phyloP scores from a whole-genome alignment of 208 protist genomes.

The Leishmania arabica region DNA sequence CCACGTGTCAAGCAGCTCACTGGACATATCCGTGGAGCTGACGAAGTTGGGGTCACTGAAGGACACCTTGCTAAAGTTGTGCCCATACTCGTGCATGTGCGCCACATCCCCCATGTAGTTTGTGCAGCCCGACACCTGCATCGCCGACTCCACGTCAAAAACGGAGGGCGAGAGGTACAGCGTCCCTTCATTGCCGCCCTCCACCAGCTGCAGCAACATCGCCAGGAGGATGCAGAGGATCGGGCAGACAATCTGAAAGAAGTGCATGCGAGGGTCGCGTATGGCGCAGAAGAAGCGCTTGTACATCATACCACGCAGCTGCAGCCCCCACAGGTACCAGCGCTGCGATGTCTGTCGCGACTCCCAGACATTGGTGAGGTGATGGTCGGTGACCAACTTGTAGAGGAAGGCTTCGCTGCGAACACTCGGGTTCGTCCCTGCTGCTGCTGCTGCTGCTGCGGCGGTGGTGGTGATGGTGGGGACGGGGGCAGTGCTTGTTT shows the following conservation, averaged over 20 bases:
- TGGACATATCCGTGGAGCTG: conserved; percentile 18
- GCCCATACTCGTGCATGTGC: neutral
- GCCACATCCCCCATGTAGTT: conserved; percentile 25
- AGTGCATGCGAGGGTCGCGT: conserved; percentile 62
- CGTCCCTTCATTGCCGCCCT: conserved; percentile 13
- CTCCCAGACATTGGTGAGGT: conserved; percentile 28
- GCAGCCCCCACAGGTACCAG: conserved; percentile 23
- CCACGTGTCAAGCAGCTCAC: conserved; percentile 46
- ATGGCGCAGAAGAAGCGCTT: conserved; percentile 66
- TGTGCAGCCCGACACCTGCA: conserved; percentile 24
- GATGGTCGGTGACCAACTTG: conserved; percentile 17
- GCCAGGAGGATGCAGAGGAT: conserved; percentile 65
- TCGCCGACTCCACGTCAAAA: conserved; percentile 22
- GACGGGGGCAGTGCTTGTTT: neutral
- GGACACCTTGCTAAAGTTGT: conserved; percentile 1
- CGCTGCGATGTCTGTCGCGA: conserved; percentile 1
- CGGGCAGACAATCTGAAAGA: conserved; percentile 73
- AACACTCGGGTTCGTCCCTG: neutral
- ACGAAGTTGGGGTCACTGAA: conserved; percentile 29
- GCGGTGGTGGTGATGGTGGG: neutral
- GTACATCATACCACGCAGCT: conserved; percentile 49
- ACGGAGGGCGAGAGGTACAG: conserved; percentile 20
- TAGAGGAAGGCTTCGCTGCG: conserved; percentile 11
- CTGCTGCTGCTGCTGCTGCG: neutral
- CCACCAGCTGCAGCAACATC: conserved; percentile 58